phyloP scores from a whole-genome alignment of 1,284 basidiomycete genomes.

The Ceratobasidium sp. region DNA sequence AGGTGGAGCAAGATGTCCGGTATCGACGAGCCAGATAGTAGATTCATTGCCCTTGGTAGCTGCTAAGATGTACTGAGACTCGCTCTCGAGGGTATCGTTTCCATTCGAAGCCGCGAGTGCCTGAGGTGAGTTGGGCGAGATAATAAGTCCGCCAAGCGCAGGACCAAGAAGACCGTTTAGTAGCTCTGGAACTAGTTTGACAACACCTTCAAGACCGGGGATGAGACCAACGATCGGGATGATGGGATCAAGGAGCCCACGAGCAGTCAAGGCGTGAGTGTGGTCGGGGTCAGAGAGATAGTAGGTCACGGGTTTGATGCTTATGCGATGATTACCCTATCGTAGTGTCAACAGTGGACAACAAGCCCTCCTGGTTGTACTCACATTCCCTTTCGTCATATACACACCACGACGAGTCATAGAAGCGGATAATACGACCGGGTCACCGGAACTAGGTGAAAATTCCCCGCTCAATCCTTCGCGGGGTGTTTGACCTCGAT shows the following conservation, averaged over 20 bases:
- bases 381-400: conserved; percentile 14
- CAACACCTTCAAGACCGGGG: conserved; percentile 30
- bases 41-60: conserved; percentile 16
- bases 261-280: not conserved
- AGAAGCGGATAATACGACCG: not conserved
- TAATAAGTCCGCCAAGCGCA: conserved; percentile 17
- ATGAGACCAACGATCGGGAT: conserved; percentile 30
- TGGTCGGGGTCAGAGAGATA: not conserved
- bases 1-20: conserved; percentile 10
- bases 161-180: conserved; percentile 37
- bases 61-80: conserved; percentile 19
- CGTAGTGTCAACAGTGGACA: not conserved
- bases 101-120: not conserved
- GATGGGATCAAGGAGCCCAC: conserved; percentile 38
- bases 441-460: not conserved
- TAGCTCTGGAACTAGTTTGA: conserved; percentile 17
- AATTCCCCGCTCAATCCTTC: too few relatives aligned
- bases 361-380: not conserved
- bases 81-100: not conserved
- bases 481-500: too few relatives aligned
- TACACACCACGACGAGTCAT: not conserved
- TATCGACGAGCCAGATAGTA: conserved; percentile 38
- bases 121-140: conserved; percentile 27
- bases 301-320: not conserved
- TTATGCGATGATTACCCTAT: conserved; percentile 11